phyloP scores from a whole-genome alignment of 768 basidiomycete species.

The Rhodotorula sphaerocarpa region DNA sequence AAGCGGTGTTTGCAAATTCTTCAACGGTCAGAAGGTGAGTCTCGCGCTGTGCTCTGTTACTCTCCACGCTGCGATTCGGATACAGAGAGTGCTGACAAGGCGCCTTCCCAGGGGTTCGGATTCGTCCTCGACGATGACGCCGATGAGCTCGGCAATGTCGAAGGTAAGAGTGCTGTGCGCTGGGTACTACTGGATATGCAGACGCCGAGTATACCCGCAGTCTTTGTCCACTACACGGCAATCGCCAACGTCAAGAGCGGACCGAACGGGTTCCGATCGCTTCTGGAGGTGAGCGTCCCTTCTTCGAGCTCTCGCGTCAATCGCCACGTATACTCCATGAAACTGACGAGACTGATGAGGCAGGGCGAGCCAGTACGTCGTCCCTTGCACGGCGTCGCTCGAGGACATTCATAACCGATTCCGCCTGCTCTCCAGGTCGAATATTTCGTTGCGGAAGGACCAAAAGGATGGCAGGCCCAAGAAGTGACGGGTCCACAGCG shows the following conservation, averaged over 20 bases:
- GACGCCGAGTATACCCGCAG: not conserved
- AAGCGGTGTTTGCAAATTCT: slow-evolving; percentile 24
- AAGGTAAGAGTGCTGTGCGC: slow-evolving; percentile 1
- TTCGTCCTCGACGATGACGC: slow-evolving; percentile 23
- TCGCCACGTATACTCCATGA: no score
- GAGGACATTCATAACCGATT: no score
- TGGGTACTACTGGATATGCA: not conserved
- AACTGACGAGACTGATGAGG: no score
- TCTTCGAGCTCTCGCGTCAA: no score
- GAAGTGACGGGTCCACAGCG: slow-evolving; percentile 20
- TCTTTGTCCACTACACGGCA: slow-evolving; percentile 31
- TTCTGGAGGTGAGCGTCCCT: slow-evolving; percentile 12
- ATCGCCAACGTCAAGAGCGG: slow-evolving; percentile 16
- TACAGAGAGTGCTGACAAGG: not conserved
- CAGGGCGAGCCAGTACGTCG: no score
- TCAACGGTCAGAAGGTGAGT: slow-evolving; percentile 27
- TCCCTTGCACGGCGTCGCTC: slow-evolving; percentile 1
- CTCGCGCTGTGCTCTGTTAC: not conserved
- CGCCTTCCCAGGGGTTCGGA: slow-evolving; percentile 17
- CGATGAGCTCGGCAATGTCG: slow-evolving; percentile 8
- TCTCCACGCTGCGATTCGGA: no score
- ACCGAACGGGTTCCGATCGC: slow-evolving; percentile 7
- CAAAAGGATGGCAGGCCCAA: slow-evolving; percentile 31
- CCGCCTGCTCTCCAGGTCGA: slow-evolving; percentile 19
- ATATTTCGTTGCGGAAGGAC: slow-evolving; percentile 8